Evolutionary conservation across 73 alveolate genomes (phyloP), one percentile per base, ranked within the genome.

Genomic region (Symbiodinium pilosum): DNA sequence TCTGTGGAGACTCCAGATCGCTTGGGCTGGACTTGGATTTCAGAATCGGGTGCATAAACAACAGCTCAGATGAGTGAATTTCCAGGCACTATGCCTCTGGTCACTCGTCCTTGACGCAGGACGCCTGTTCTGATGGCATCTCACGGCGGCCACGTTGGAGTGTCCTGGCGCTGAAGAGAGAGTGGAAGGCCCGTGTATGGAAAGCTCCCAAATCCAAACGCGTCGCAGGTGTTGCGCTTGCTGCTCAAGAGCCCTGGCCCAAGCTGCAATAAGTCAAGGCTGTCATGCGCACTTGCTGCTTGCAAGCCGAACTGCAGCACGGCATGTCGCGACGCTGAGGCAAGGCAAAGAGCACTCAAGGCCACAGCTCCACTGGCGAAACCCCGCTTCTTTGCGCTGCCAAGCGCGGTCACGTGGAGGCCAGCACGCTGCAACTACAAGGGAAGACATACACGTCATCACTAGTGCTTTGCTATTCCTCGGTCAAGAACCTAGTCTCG

Each of bases 361-460:
- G 88, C 21, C 86, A 84, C 73, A 91, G 77, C 41, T 30, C 21
- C 14, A 40, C 86, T 3, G 96, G 96, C 26, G 96, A 91, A 32
- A 91, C 96, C 24, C 96, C 96, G 44, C 77, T 91, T 30, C 96
- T 91, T 4, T 69, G 96, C 51, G 96, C 96, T n/a, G 96, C 96
- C 30, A 91, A 91, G 77, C 96, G 77, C 39, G 96, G 96, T 39
- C 96, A 91, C 32, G 96, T 91, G 4, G 96, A 91, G 96, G 96
- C 96, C 38, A 9, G 59, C 21, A 9, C 59, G 6, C 59, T 9
- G 59, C 59, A 9, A 47, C 59, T 14, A n/a, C n/a, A n/a, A n/a
- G n/a, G n/a, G n/a, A n/a, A n/a, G n/a, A n/a, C n/a, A n/a, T n/a
- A n/a, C n/a, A n/a, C n/a, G n/a, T n/a, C n/a, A n/a, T n/a, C n/a